phyloP scores from a whole-genome alignment of 179 eudicot species.

The Spinacia oleracea region DNA sequence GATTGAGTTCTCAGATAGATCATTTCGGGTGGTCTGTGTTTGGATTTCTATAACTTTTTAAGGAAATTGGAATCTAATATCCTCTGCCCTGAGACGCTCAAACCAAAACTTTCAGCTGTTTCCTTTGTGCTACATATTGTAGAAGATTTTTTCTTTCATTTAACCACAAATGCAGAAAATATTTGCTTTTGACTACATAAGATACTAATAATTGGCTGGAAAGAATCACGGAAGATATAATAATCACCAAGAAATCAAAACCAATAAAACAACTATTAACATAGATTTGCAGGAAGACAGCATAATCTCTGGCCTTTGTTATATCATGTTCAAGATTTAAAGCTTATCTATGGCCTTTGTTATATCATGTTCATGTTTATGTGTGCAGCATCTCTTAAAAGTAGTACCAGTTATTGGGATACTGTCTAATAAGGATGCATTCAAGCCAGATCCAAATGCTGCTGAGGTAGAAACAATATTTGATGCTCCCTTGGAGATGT shows the following conservation, averaged over 20 bases:
- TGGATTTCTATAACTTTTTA: background rate
- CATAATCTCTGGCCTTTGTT: background rate
- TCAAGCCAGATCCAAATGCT: conserved; percentile 61
- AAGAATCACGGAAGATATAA: background rate
- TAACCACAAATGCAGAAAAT: background rate
- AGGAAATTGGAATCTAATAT: background rate
- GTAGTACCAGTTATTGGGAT: conserved; percentile 92
- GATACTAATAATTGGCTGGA: background rate
- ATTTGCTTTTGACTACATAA: too few relatives aligned
- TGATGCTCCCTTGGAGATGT: conserved; percentile 94
- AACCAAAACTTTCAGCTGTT: background rate
- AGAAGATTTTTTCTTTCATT: background rate
- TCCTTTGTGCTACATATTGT: background rate
- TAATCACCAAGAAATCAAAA: background rate
- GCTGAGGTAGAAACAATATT: conserved; percentile 81
- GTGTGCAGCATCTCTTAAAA: conserved; percentile 79
- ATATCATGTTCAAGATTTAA: background rate
- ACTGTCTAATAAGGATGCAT: conserved; percentile 57
- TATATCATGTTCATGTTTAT: conserved; percentile 7
- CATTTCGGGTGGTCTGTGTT: background rate
- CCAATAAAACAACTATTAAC: background rate
- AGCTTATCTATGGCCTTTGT: background rate
- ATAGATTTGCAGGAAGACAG: background rate
- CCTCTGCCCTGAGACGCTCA: background rate
- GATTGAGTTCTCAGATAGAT: background rate